phyloP scores from a whole-genome alignment of 805 yeast species.

The Lachancea dasiensis region DNA sequence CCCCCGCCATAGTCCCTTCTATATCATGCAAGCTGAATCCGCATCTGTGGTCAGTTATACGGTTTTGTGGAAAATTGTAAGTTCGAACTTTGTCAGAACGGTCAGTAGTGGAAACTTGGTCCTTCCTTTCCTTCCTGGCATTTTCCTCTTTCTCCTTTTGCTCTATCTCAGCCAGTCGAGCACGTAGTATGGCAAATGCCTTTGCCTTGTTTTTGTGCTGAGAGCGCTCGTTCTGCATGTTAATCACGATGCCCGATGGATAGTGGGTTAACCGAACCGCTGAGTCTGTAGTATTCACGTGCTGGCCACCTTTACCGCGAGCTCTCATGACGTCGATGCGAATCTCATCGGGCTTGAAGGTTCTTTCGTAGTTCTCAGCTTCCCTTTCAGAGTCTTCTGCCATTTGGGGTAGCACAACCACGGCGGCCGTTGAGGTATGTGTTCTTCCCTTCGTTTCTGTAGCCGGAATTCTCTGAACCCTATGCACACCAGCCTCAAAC shows the following conservation, averaged over 20 bases:
- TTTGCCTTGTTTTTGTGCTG: constrained; percentile 92
- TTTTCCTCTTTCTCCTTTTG: constrained; percentile 55
- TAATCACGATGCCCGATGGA: constrained; percentile 84
- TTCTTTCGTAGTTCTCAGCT: constrained; percentile 52
- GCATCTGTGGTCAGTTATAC: constrained; percentile 92
- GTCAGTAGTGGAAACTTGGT: constrained; percentile 84
- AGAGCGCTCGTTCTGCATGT: constrained; percentile 91
- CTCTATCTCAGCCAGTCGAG: constrained; percentile 79
- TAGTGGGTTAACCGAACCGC: constrained; percentile 91
- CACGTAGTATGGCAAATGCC: constrained; percentile 76
- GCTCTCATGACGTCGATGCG: constrained; percentile 96
- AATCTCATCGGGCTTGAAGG: constrained; percentile 80
- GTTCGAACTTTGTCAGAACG: constrained; percentile 91
- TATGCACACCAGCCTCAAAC: constrained; percentile 90
- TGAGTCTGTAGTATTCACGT: constrained; percentile 94
- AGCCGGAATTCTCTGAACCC: constrained; percentile 90
- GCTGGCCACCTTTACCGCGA: constrained; percentile 97
- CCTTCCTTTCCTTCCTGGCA: constrained; percentile 63
- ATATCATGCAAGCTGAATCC: constrained; percentile 74
- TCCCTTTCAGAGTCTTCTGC: constrained; percentile 47
- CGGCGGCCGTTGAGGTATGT: constrained; percentile 95
- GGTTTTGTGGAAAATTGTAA: constrained; percentile 85
- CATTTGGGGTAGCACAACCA: constrained; percentile 82
- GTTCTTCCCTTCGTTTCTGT: constrained; percentile 92
- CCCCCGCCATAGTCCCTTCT: constrained; percentile 58